phyloP scores from a whole-genome alignment of 257 asterid genomes.

The Datura wrightii region DNA sequence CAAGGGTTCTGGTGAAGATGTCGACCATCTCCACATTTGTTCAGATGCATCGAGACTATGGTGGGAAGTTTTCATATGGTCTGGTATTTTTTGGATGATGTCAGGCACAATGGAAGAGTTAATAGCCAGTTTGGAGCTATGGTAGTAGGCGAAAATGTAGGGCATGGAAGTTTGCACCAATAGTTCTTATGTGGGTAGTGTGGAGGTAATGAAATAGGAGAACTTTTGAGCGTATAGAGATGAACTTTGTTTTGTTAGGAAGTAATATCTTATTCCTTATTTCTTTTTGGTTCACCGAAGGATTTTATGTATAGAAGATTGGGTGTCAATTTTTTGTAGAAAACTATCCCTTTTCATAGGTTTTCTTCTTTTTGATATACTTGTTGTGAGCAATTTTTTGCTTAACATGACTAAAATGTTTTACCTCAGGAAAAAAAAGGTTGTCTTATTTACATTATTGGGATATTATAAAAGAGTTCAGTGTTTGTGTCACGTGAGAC shows the following conservation, averaged over 20 bases:
- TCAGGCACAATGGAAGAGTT: background rate
- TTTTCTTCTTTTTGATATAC: slow-evolving; percentile 13
- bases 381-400: background rate
- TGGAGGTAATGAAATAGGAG: background rate
- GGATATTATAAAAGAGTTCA: slow-evolving; percentile 19
- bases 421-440: background rate
- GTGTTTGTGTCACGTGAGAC: background rate
- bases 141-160: background rate
- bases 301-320: background rate
- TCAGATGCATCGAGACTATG: background rate
- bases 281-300: background rate
- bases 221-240: background rate
- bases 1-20: too few relatives aligned
- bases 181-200: background rate
- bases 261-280: background rate
- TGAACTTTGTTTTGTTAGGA: background rate
- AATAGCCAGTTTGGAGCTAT: background rate
- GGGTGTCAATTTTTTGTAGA: background rate
- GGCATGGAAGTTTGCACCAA: background rate
- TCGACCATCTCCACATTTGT: too few relatives aligned
- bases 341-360: background rate
- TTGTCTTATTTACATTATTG: background rate
- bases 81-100: background rate
- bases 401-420: background rate
- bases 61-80: background rate